A percentile compares a stretch with the other conserved stretches of the same genome.
Conservation (phyloP, 352 stramenopile species). For the Aphanomyces astaci region DNA sequence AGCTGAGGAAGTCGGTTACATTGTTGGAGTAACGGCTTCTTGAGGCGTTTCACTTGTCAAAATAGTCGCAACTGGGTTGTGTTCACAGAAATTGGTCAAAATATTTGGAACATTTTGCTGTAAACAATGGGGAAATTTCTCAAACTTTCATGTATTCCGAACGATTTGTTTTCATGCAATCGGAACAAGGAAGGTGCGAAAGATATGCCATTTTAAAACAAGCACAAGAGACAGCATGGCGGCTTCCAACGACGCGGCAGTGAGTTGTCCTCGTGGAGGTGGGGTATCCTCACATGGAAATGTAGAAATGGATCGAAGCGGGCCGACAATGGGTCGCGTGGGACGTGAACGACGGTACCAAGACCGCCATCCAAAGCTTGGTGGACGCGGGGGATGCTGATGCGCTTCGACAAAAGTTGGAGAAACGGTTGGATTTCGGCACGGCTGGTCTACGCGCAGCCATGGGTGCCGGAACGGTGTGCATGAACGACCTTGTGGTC, state of each 20-base stretch:
- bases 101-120: too few relatives aligned
- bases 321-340: conserved; percentile 74
- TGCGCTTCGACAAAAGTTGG: conserved; percentile 62
- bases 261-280: neutral
- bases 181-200: neutral
- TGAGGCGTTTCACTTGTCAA: too few relatives aligned
- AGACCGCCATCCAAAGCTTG: conserved; percentile 52
- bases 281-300: neutral
- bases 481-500: conserved; percentile 91
- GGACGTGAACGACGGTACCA: conserved; percentile 81
- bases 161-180: conserved; percentile 3
- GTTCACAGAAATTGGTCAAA: too few relatives aligned
- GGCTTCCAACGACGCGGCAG: neutral
- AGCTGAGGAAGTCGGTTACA: too few relatives aligned
- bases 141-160: too few relatives aligned
- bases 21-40: too few relatives aligned
- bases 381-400: conserved; percentile 43
- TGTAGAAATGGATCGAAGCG: conserved; percentile 29
- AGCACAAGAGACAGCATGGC: neutral
- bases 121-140: too few relatives aligned
- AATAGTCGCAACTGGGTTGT: too few relatives aligned
- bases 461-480: conserved; percentile 82
- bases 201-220: neutral
- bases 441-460: conserved; percentile 84
- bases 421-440: conserved; percentile 83